Evolutionary conservation across 1,284 basidiomycete genomes (phyloP).

Genomic region (Ganoderma meredithae): DNA sequence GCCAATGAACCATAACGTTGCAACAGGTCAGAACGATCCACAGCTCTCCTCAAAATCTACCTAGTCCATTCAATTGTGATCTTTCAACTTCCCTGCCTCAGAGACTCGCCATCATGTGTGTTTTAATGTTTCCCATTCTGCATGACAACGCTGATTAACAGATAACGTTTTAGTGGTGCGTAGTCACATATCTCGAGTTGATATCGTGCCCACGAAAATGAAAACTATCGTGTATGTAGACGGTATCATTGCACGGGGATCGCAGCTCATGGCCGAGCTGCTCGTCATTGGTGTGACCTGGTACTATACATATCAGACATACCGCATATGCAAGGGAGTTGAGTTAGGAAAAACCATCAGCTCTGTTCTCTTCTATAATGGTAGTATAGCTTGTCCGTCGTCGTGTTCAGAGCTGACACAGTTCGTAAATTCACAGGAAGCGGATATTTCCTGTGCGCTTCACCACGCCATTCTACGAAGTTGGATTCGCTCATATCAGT

Average conservation of each 20-base stretch:
- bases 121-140: not conserved
- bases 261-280: not conserved
- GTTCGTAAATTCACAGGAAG: not conserved
- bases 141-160: not conserved
- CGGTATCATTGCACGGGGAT: not conserved
- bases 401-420: not conserved
- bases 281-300: not conserved
- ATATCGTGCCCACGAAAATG: not conserved
- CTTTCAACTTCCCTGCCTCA: not conserved
- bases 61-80: not conserved
- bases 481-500: not conserved
- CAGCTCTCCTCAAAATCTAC: not conserved
- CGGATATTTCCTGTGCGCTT: not conserved
- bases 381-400: not conserved
- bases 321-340: not conserved
- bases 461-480: not conserved
- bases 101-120: not conserved
- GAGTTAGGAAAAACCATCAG: not conserved
- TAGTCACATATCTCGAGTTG: not conserved
- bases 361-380: slow-evolving; percentile 1
- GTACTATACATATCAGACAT: not conserved
- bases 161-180: not conserved
- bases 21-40: not conserved
- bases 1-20: not conserved
- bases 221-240: not conserved